phyloP scores from a whole-genome alignment of 352 stramenopile genomes.

The Globisporangium uncinulatum region DNA sequence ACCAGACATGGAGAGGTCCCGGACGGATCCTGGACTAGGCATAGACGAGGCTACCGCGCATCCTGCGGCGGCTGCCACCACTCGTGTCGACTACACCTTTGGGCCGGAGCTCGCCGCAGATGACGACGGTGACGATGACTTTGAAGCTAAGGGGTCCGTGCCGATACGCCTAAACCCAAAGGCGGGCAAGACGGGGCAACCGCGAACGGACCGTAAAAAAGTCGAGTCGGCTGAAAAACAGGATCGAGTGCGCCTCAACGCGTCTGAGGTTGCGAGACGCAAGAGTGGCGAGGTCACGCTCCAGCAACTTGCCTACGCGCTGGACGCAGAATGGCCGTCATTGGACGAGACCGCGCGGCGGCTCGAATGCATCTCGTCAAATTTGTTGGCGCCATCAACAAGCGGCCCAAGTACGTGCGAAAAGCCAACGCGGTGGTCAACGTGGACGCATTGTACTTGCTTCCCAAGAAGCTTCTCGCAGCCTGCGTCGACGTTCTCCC shows the following conservation, averaged over 20 bases:
- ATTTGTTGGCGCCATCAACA: background rate
- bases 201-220: background rate
- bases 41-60: no score
- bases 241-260: background rate
- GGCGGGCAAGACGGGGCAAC: background rate
- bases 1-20: no score
- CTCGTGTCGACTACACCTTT: no score
- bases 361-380: background rate
- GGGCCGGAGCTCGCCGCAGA: no score
- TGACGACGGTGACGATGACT: no score
- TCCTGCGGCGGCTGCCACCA: no score
- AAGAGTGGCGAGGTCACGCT: background rate
- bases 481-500: background rate
- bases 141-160: no score
- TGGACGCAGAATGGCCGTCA: background rate
- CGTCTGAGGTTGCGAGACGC: background rate
- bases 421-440: background rate
- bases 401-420: background rate
- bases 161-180: background rate
- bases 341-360: background rate
- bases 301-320: background rate
- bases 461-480: background rate
- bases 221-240: background rate
- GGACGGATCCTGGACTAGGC: no score
- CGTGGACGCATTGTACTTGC: background rate